phyloP scores from a whole-genome alignment of 1,284 basidiomycete species.

The Ganoderma lingzhi region DNA sequence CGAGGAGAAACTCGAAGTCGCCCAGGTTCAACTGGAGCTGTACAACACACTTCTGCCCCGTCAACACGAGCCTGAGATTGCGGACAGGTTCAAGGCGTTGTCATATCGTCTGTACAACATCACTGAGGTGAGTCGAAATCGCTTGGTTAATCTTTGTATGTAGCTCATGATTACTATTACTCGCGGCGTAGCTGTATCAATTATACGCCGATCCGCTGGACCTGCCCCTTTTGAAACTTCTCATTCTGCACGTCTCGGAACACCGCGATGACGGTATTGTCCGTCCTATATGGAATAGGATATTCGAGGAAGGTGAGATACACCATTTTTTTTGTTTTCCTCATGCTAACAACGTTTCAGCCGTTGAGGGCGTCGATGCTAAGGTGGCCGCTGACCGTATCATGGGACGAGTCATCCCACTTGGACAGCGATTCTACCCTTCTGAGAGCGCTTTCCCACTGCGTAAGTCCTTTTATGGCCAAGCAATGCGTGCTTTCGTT shows the following conservation, averaged over 20 bases:
- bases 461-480: conserved; percentile 54
- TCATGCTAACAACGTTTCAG: conserved; percentile 40
- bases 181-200: conserved; percentile 76
- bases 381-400: conserved; percentile 68
- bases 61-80: conserved; percentile 65
- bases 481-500: neutral
- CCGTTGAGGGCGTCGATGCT: conserved; percentile 58
- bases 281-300: conserved; percentile 87
- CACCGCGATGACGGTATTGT: conserved; percentile 88
- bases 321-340: neutral
- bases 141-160: neutral
- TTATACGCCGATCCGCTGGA: conserved; percentile 90
- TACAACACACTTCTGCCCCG: conserved; percentile 71
- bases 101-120: conserved; percentile 69
- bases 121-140: conserved; percentile 64
- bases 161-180: neutral
- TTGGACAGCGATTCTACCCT: conserved; percentile 88
- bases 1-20: conserved; percentile 97
- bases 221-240: conserved; percentile 84
- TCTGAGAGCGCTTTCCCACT: conserved; percentile 92
- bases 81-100: conserved; percentile 62
- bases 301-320: conserved; percentile 79
- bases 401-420: conserved; percentile 67
- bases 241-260: conserved; percentile 94
- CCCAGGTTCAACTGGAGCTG: conserved; percentile 94